These are phyloP conservation scores for Mikania micrantha DNA, from an alignment of 129 eudicot genomes.

Conservation along the genomic window DNA sequence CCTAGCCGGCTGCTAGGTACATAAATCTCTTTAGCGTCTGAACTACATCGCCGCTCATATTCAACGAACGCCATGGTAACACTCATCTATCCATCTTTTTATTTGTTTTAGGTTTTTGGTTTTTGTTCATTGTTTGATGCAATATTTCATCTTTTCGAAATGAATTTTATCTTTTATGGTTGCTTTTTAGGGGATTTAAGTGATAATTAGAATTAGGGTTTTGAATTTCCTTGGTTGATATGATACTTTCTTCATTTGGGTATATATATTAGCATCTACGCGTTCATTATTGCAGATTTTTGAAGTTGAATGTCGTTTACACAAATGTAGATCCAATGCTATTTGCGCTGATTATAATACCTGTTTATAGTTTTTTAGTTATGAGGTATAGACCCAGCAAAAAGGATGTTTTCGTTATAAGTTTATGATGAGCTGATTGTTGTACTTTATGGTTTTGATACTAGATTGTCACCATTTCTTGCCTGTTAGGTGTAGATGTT, in stretches of 20 bases:
- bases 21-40: not conserved
- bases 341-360: not conserved
- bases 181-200: not conserved
- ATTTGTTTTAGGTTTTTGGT: too few relatives aligned
- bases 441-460: not conserved
- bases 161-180: not conserved
- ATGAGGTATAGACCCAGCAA: not conserved
- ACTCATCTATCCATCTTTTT: not conserved
- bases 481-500: not conserved
- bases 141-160: too few relatives aligned
- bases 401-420: not conserved
- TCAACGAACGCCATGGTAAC: slow-evolving; percentile 15
- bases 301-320: not conserved
- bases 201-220: slow-evolving; percentile 2
- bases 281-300: not conserved
- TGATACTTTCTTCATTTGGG: not conserved
- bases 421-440: not conserved
- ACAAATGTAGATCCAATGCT: not conserved
- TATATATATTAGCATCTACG: not conserved
- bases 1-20: too few relatives aligned
- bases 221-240: not conserved
- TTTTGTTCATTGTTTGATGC: not conserved
- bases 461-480: not conserved
- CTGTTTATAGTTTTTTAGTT: not conserved
- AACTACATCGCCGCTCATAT: slow-evolving; percentile 6